These are phyloP conservation scores for Colletotrichum lupini DNA, from an alignment of 2,329 filamentous ascomycete species.

Conservation along the genomic window DNA sequence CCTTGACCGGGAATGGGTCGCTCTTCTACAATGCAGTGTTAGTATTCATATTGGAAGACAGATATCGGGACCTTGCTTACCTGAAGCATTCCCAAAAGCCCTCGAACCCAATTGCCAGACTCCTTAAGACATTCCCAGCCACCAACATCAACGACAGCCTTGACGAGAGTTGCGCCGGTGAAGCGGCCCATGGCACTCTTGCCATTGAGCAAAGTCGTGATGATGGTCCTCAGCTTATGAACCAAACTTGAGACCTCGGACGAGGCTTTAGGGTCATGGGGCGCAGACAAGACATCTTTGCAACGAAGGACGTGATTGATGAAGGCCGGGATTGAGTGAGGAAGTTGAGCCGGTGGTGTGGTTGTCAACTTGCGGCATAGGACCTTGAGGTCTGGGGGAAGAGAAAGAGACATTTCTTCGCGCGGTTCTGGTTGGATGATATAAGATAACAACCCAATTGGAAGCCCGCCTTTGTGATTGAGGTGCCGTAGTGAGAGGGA, in stretches of 20 bases:
- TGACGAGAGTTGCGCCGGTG: slow-evolving; percentile 81
- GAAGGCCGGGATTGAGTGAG: slow-evolving; percentile 77
- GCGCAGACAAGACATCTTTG: slow-evolving; percentile 69
- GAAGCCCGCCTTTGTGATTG: not conserved
- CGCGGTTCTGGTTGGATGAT: too few relatives aligned
- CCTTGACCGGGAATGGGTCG: slow-evolving; percentile 80
- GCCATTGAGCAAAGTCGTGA: slow-evolving; percentile 83
- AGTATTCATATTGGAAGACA: slow-evolving; percentile 35
- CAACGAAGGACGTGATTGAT: slow-evolving; percentile 69
- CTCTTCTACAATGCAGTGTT: slow-evolving; percentile 68
- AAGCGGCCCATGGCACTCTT: slow-evolving; percentile 80
- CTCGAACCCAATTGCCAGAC: slow-evolving; percentile 79
- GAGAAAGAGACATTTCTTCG: slow-evolving; percentile 50
- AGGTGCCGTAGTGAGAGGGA: not conserved
- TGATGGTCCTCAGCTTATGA: slow-evolving; percentile 83
- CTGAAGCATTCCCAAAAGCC: slow-evolving; percentile 79
- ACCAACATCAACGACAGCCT: slow-evolving; percentile 83
- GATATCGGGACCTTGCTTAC: slow-evolving; percentile 53
- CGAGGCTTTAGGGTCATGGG: slow-evolving; percentile 66
- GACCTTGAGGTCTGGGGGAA: slow-evolving; percentile 69
- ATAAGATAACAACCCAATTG: not conserved
- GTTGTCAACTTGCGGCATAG: slow-evolving; percentile 78
- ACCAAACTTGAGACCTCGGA: slow-evolving; percentile 77
- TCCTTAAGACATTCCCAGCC: slow-evolving; percentile 84
- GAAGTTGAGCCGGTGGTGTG: slow-evolving; percentile 78